Conservation (phyloP, 2,329 filamentous ascomycete genomes). For the Phyllosticta citriasiana region DNA sequence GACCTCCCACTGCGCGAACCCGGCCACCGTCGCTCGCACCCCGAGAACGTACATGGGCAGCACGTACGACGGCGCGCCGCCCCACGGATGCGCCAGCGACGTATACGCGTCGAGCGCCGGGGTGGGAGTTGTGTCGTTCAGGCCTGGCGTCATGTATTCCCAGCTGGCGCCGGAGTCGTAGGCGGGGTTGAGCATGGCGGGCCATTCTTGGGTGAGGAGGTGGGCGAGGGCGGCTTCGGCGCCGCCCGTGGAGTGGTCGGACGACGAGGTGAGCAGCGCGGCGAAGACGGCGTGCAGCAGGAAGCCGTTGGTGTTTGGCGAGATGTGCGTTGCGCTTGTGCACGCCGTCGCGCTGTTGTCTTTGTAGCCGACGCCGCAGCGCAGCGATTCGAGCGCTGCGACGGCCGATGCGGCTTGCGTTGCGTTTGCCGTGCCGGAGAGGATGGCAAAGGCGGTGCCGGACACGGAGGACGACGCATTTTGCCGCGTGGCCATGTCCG, state of each 20-base stretch:
- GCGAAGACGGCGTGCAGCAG: conserved; percentile 29
- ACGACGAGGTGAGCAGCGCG: neutral
- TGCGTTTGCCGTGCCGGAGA: conserved; percentile 24
- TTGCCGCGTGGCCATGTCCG: conserved; percentile 15
- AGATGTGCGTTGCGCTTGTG: conserved; percentile 23
- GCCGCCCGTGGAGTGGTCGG: neutral
- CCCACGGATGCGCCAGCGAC: conserved; percentile 36
- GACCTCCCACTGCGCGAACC: neutral
- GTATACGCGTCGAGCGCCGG: conserved; percentile 36
- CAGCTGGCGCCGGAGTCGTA: conserved; percentile 33
- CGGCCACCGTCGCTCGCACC: neutral
- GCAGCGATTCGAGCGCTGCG: conserved; percentile 21
- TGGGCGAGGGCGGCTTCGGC: conserved; percentile 12
- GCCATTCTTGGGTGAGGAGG: conserved; percentile 32
- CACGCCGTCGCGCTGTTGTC: conserved; percentile 16
- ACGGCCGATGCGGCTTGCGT: conserved; percentile 22
- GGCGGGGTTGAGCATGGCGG: conserved; percentile 30
- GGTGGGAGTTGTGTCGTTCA: conserved; percentile 21
- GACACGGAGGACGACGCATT: conserved; percentile 24
- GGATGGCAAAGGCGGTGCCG: conserved; percentile 25
- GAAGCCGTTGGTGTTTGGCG: conserved; percentile 39
- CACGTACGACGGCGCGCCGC: conserved; percentile 36
- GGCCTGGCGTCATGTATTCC: conserved; percentile 30
- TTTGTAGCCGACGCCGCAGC: conserved; percentile 29
- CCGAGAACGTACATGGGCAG: conserved; percentile 14